Evolutionary conservation across 1,284 basidiomycete species (phyloP), one percentile per base, ranked within the genome.

Genomic region (Moniliophthora roreri): DNA sequence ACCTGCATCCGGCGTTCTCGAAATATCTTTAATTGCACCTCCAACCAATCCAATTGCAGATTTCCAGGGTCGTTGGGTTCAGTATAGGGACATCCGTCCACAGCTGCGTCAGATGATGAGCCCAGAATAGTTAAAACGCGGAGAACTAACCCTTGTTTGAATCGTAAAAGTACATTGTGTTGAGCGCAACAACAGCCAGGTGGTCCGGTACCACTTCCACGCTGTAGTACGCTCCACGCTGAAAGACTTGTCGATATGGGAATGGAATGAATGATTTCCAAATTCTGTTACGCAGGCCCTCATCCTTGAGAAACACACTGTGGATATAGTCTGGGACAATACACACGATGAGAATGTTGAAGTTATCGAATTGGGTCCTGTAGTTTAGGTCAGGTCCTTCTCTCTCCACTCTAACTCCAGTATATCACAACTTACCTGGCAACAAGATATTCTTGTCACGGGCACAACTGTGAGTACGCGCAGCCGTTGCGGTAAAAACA

Each of bases 101-200:
- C 85, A 62, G 81, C 82, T 83, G 59, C 39, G 37, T 28, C 7
- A 45, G 28, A 32, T 32, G 28, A 6, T 48, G 44, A 53, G n/a
- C 50, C 51, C 40, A 60, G 54, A 34, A 44, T n/a, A 41, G 15
- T 36, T 42, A 32, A 40, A 15, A 20, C n/a, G 32, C 26, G 18
- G 37, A 36, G 46, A 13, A 58, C 74, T 65, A 62, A 85, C 91
- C 89, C 74, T 93, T 91, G 73, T 97, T 97, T 32, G 87, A 87
- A 65, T 93, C 88, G 69, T 91, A 97, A 73, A 93, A 95, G 71
- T 93, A 97, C 70, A 97, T 81, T 1, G 94, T 95, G 70, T 96
- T 97, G 55, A 97, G 73, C 60, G 87, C 89, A 66, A 97, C 85
- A 42, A 89, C 91, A 7, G 91, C 91, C 16, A 96, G 65, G 50